A percentile compares a stretch with the other conserved stretches of the same genome.
Conservation (phyloP, 192 early-diverging fungal species). For the Podila epicladia region DNA sequence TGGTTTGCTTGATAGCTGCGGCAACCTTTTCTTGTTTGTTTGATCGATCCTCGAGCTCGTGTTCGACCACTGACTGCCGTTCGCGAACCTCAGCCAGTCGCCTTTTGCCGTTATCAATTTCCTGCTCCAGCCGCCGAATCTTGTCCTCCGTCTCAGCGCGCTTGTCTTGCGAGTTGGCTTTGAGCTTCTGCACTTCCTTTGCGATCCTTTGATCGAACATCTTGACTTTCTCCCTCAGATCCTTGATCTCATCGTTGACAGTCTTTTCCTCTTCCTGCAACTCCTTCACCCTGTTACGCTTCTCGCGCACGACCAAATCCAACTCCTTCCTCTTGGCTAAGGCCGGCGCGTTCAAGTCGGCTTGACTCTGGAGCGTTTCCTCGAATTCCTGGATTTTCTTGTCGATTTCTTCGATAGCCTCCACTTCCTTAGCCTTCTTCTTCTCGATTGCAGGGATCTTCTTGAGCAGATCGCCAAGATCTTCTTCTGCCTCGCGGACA, state of each 20-base stretch:
- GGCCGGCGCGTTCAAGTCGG: slow-evolving; percentile 51
- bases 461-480: background rate
- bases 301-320: slow-evolving; percentile 51
- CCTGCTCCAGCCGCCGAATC: slow-evolving; percentile 48
- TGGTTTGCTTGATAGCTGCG: slow-evolving; percentile 10
- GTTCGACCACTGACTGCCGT: slow-evolving; percentile 2
- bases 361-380: slow-evolving; percentile 37
- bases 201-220: slow-evolving; percentile 62
- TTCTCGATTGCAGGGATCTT: slow-evolving; percentile 30
- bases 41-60: background rate
- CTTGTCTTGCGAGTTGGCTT: slow-evolving; percentile 34
- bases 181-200: slow-evolving; percentile 49
- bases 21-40: slow-evolving; percentile 7
- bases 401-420: slow-evolving; percentile 49
- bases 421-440: slow-evolving; percentile 15
- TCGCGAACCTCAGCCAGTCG: slow-evolving; percentile 15
- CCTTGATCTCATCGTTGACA: slow-evolving; percentile 54
- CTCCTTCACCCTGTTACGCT: slow-evolving; percentile 54
- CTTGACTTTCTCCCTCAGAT: slow-evolving; percentile 42
- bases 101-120: slow-evolving; percentile 48
- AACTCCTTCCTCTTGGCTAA: slow-evolving; percentile 62
- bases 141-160: slow-evolving; percentile 52
- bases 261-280: slow-evolving; percentile 53
- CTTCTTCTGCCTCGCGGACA: slow-evolving; percentile 18
- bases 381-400: slow-evolving; percentile 47